Evolutionary conservation across 495 filamentous ascomycete species (phyloP), one percentile per base, ranked within the genome.

Genomic region (Chaetomium tenue): DNA sequence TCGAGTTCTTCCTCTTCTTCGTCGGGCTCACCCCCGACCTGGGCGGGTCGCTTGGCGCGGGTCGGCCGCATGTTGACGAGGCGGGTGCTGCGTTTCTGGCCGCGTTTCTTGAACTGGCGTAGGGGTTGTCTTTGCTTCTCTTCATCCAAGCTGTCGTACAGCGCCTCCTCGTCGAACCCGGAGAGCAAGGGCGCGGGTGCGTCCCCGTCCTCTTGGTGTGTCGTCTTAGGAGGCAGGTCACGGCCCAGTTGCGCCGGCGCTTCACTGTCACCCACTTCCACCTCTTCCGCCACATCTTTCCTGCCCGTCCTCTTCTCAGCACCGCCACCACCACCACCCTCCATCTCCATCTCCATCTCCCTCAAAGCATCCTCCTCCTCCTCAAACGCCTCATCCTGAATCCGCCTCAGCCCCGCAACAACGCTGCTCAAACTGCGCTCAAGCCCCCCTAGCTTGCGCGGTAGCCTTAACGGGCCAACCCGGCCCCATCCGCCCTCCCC

Each of bases 21-120:
- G 1, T 72, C 48, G 22, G 22, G 22, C 22, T 52, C 66, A 0
- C 50, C 60, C 1, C 71, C 67, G 0, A 56, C 42, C 18, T 62
- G 11, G 7, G 61, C 8, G 4, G 82, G 82, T 40, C 82, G 77
- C 53, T 73, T 79, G 30, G 64, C 55, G 57, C 73, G 62, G 8
- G 75, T 77, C 18, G 83, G 83, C 54, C 70, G 86, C 87, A 96
- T 93, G 46, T 84, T 89, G n/a, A 89, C 86, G 46, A 83, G 75
- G 57, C 89, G 81, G 3, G 93, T 96, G 40, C 89, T 91, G 48
- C 93, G 83, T 76, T 98, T 98, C 71, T 91, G 87, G 0, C 93
- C 93, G 75, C 88, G 91, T 83, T 98, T 98, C 79, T 96, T 97
- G 79, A 87, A 97, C 3, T 84, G 75, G 56, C 83, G 85, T 22